Percentiles rank a stretch among this genome's conserved stretches.
Conservation (phyloP, 73 alveolate species). For the Breviolum minutum region DNA sequence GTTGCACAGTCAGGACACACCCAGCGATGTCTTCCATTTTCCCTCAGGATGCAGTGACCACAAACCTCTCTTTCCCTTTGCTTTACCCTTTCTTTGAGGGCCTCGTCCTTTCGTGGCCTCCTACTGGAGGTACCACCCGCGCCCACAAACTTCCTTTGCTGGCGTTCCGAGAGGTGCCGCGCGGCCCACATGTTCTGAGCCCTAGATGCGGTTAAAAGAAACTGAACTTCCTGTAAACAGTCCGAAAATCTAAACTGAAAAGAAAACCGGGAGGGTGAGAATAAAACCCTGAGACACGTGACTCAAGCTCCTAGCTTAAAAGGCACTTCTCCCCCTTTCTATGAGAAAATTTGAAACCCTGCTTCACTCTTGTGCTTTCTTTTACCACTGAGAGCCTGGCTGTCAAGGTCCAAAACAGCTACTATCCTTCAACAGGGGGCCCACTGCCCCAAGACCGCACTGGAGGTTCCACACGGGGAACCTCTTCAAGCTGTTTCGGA, state of each 20-base stretch:
- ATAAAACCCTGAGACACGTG: no score
- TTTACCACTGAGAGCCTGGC: no score
- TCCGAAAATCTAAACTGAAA: no score
- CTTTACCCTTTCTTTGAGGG: background rate
- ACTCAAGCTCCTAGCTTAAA: no score
- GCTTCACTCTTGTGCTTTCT: no score
- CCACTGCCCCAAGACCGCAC: no score
- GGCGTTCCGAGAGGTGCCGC: slow-evolving; percentile 18
- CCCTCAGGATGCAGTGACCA: background rate
- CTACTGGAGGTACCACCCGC: background rate
- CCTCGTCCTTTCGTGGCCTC: background rate
- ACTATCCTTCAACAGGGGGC: no score
- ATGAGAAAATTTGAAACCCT: no score
- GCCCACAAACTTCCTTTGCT: slow-evolving; percentile 32
- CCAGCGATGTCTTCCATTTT: background rate
- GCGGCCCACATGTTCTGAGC: slow-evolving; percentile 8
- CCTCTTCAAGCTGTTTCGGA: background rate
- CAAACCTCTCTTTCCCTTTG: background rate
- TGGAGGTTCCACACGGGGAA: background rate
- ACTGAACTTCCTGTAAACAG: no score
- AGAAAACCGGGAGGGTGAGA: no score
- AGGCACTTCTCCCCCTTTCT: no score
- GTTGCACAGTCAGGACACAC: background rate
- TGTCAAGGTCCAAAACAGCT: no score
- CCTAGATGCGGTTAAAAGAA: background rate